These are phyloP conservation scores for Diaporthe citrichinensis DNA, from an alignment of 2,329 filamentous ascomycete species.

Conservation along the genomic window DNA sequence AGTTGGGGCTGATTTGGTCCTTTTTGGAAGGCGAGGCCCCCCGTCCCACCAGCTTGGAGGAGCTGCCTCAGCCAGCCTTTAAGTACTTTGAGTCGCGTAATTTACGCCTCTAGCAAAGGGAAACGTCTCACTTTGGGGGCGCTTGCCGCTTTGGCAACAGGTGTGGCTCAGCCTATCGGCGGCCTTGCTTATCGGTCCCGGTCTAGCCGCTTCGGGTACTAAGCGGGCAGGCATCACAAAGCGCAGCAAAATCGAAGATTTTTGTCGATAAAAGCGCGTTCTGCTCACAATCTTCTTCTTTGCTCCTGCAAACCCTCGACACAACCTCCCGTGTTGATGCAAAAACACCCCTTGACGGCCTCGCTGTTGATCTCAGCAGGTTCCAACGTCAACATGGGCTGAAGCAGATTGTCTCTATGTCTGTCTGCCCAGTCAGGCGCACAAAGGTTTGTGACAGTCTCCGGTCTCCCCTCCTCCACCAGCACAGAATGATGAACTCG, in stretches of 20 bases:
- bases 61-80: constrained; percentile 37
- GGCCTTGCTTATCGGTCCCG: not conserved
- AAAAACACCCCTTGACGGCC: not conserved
- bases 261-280: constrained; percentile 35
- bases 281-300: not conserved
- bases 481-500: constrained; percentile 65
- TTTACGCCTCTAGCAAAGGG: constrained; percentile 24
- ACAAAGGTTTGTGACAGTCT: constrained; percentile 40
- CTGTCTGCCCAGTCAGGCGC: not conserved
- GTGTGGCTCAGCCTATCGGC: constrained; percentile 34
- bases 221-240: constrained; percentile 24
- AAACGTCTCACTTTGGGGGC: constrained; percentile 28
- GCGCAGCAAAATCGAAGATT: constrained; percentile 42
- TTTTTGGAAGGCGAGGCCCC: constrained; percentile 31
- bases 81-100: constrained; percentile 42
- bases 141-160: constrained; percentile 19
- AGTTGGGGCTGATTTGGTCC: constrained; percentile 11
- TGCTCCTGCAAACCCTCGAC: constrained; percentile 15
- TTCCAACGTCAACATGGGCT: not conserved
- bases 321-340: constrained; percentile 7
- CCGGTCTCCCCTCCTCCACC: constrained; percentile 34
- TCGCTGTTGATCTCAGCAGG: constrained; percentile 1
- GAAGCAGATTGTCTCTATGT: not conserved
- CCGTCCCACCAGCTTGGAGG: constrained; percentile 21
- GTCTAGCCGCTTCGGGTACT: constrained; percentile 26